Evolutionary conservation across 495 filamentous ascomycete genomes (phyloP).

Genomic region (Penicillium salamii): DNA sequence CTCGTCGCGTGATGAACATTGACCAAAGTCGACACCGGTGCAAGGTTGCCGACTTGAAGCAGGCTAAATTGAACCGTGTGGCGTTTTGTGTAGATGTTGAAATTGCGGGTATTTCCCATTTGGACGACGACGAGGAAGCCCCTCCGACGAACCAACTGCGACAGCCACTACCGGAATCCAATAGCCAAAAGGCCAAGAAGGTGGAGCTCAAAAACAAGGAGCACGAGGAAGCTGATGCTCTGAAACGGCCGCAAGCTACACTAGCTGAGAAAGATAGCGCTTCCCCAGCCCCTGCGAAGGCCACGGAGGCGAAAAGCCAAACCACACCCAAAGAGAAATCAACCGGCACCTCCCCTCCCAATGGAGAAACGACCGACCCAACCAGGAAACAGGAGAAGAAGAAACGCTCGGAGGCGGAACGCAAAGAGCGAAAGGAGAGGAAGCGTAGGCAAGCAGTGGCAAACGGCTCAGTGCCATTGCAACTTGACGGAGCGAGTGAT

Average conservation of each 20-base stretch:
- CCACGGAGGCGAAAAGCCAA: slow-evolving; percentile 1
- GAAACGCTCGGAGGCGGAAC: slow-evolving; percentile 82
- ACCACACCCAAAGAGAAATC: slow-evolving; percentile 2
- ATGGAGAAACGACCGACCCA: slow-evolving; percentile 46
- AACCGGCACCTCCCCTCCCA: slow-evolving; percentile 28
- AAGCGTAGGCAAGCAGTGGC: slow-evolving; percentile 75
- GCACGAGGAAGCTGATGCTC: slow-evolving; percentile 63
- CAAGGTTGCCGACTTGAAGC: slow-evolving; percentile 72
- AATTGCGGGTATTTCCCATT: slow-evolving; percentile 68
- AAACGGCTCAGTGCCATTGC: slow-evolving; percentile 77
- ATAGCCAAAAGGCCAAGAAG: slow-evolving; percentile 52
- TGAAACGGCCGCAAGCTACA: slow-evolving; percentile 59
- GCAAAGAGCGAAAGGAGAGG: slow-evolving; percentile 82
- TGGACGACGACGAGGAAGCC: slow-evolving; percentile 40
- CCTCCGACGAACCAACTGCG: slow-evolving; percentile 28
- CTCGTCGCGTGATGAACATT: slow-evolving; percentile 79
- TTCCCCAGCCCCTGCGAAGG: background rate
- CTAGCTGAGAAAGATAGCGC: slow-evolving; percentile 56
- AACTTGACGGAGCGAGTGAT: slow-evolving; percentile 59
- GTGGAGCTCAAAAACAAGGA: slow-evolving; percentile 58
- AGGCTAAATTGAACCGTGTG: slow-evolving; percentile 77
- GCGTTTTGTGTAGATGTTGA: slow-evolving; percentile 97
- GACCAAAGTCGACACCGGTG: slow-evolving; percentile 77
- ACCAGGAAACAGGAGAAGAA: slow-evolving; percentile 85
- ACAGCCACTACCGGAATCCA: slow-evolving; percentile 24